Evolutionary conservation across 108 stramenopile genomes (phyloP).

Genomic region (Craspedostauros australis): DNA sequence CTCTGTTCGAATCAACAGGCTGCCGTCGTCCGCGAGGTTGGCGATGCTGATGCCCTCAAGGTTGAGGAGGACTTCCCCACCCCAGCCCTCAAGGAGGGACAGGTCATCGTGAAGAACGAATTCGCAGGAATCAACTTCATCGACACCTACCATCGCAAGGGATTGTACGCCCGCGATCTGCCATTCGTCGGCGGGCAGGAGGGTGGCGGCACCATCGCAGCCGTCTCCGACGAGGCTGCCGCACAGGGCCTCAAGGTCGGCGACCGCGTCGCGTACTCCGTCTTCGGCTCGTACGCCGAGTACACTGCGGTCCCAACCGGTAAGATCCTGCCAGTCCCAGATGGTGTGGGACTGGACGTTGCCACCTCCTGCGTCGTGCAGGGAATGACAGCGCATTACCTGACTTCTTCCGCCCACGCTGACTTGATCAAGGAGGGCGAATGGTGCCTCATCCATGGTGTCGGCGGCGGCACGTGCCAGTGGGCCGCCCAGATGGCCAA

Average conservation of each 20-base stretch:
- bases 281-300: constrained; percentile 66
- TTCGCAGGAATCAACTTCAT: constrained; percentile 84
- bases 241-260: constrained; percentile 48
- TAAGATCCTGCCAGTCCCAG: constrained; percentile 51
- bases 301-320: constrained; percentile 65
- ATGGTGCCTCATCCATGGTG: constrained; percentile 76
- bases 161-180: constrained; percentile 62
- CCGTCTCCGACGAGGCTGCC: constrained; percentile 44
- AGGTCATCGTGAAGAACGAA: constrained; percentile 66
- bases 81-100: constrained; percentile 34
- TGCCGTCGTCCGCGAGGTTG: constrained; percentile 38
- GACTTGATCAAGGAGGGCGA: constrained; percentile 64
- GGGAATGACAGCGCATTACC: constrained; percentile 81
- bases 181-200: constrained; percentile 81
- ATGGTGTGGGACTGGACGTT: constrained; percentile 43
- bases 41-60: constrained; percentile 33
- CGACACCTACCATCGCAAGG: constrained; percentile 76
- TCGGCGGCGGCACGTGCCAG: constrained; percentile 81
- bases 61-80: constrained; percentile 32
- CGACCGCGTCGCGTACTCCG: constrained; percentile 67
- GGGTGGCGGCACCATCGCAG: constrained; percentile 69
- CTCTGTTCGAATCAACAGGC: constrained; percentile 19
- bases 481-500: constrained; percentile 85
- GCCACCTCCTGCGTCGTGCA: constrained; percentile 72
- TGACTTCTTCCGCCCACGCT: constrained; percentile 59